A percentile compares a stretch with the other conserved stretches of the same genome.
Conservation (phyloP, 1,284 basidiomycete species). For the Wallemia ichthyophaga region DNA sequence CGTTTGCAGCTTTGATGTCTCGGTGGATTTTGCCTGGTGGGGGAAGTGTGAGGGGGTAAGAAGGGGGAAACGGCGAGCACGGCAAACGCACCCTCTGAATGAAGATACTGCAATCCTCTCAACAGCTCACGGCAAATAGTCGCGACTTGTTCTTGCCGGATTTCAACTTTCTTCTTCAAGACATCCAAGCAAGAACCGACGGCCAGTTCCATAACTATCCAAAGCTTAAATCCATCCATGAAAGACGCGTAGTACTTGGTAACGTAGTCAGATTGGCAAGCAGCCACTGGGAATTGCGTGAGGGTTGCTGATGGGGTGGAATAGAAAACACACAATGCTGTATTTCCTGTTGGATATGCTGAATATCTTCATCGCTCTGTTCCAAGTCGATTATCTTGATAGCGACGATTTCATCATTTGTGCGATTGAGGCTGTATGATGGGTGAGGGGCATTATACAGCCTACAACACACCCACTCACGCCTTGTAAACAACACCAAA, state of each 20-base stretch:
- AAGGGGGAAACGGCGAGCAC: not conserved
- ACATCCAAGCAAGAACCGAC: slow-evolving; percentile 94
- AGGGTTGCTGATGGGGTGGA: not conserved
- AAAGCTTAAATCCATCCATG: slow-evolving; percentile 82
- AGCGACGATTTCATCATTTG: slow-evolving; percentile 51
- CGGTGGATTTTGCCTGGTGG: slow-evolving; percentile 60
- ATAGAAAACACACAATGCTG: slow-evolving; percentile 25
- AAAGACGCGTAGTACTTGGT: slow-evolving; percentile 93
- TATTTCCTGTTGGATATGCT: slow-evolving; percentile 93
- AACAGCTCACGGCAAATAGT: slow-evolving; percentile 78
- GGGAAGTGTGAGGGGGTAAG: no score
- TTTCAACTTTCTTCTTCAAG: slow-evolving; percentile 8
- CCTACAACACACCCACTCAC: slow-evolving; percentile 11
- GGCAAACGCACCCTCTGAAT: slow-evolving; percentile 24
- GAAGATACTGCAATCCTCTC: slow-evolving; percentile 78
- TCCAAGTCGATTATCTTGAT: slow-evolving; percentile 69
- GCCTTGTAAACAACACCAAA: slow-evolving; percentile 94
- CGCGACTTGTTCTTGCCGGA: slow-evolving; percentile 54
- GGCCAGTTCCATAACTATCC: slow-evolving; percentile 98
- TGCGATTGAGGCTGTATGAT: not conserved
- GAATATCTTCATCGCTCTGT: slow-evolving; percentile 67
- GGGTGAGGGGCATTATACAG: not conserved
- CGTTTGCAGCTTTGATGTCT: slow-evolving; percentile 94
- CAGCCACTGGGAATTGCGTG: slow-evolving; percentile 26
- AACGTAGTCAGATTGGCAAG: slow-evolving; percentile 83